Evolutionary conservation across 2,329 filamentous ascomycete genomes (phyloP), one percentile per base, ranked within the genome.

Genomic region (Elsinoe fawcettii): DNA sequence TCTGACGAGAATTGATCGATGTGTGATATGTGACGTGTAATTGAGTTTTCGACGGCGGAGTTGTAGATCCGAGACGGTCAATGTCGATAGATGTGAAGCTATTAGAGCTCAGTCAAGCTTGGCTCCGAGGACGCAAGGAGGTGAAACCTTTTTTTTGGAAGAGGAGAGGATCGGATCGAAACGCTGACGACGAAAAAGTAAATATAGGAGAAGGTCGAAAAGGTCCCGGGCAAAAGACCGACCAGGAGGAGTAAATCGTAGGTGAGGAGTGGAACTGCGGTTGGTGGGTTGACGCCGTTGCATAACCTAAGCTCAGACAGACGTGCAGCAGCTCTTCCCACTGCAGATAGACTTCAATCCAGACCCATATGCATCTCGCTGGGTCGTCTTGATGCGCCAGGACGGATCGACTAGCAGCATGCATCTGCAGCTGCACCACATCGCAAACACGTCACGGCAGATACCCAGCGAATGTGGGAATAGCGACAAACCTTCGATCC

Each of bases 1-100:
- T 23, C 47, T 57, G 58, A 62, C 53, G 2, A n/a, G n/a, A n/a
- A n/a, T 25, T 22, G 36, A 54, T 23, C 46, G 22, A 39, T 51
- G 32, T 36, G 11, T 4, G 44, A 51, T 44, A 46, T 59, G 41
- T 44, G 34, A 23, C 9, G 23, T 53, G 49, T 34, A 5, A 39
- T 39, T 30, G 32, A 9, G 9, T 36, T 30, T 53, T 16, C n/a
- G n/a, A 46, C 18, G 43, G 51, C 55, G 37, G 34, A 46, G 30
- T 36, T 57, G 16, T 2, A 37, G 30, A 39, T 46, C 18, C 14
- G 49, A 14, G 46, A 12, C 6, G 30, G n/a, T 30, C n/a, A 9
- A 12, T n/a, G 22, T 27, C 14, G 46, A n/a, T 16, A 32, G 16
- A 32, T 32, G 41, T 36, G 46, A 32, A 32, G 46, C 46, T 51